Evolutionary conservation across 331 rosid species (phyloP).

Genomic region (Cucumis variabilis): DNA sequence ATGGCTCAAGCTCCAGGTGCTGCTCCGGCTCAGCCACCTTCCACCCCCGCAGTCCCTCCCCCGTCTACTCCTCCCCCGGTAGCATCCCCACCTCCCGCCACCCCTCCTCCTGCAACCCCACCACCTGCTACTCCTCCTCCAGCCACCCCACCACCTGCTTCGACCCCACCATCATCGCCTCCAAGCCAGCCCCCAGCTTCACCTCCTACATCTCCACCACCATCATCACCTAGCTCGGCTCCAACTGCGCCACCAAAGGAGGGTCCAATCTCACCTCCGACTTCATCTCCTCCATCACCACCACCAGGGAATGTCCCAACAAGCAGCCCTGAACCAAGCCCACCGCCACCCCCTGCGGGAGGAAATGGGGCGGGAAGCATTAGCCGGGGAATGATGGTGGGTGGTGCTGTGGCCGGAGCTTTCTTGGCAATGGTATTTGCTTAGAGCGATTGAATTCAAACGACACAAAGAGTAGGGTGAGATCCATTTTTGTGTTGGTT

Average conservation of each 20-base stretch:
- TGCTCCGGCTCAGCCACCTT: conserved; percentile 61
- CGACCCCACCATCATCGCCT: conserved; percentile 30
- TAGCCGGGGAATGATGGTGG: conserved; percentile 56
- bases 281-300: conserved; percentile 44
- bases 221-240: conserved; percentile 8
- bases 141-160: background rate
- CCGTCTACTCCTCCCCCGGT: conserved; percentile 36
- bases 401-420: conserved; percentile 67
- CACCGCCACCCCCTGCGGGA: background rate
- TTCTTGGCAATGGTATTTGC: conserved; percentile 73
- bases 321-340: background rate
- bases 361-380: conserved; percentile 36
- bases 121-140: conserved; percentile 43
- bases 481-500: conserved; percentile 26
- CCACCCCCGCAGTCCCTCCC: conserved; percentile 48
- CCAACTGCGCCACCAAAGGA: conserved; percentile 22
- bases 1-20: conserved; percentile 61
- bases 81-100: conserved; percentile 38
- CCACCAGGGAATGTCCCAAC: background rate
- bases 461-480: background rate
- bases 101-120: conserved; percentile 35
- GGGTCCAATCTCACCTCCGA: conserved; percentile 35
- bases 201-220: background rate
- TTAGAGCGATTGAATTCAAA: conserved; percentile 33
- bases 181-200: background rate